A percentile compares a stretch with the other conserved stretches of the same genome.
phyloP scores from a whole-genome alignment of 2,329 filamentous ascomycete species.

The Thermoascus crustaceus region DNA sequence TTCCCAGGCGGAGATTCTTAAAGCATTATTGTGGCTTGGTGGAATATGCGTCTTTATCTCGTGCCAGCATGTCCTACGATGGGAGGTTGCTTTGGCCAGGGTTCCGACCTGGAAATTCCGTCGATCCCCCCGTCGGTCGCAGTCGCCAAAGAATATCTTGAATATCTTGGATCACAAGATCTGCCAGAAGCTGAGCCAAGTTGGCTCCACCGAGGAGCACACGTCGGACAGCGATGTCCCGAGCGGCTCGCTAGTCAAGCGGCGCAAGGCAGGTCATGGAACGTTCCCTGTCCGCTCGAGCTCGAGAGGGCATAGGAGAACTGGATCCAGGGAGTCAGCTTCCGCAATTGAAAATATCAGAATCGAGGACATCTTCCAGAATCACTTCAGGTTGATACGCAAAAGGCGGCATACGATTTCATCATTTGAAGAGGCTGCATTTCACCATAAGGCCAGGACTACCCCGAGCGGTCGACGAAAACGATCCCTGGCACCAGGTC shows the following conservation, averaged over 20 bases:
- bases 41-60: conserved; percentile 66
- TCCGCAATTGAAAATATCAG: conserved; percentile 17
- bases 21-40: conserved; percentile 77
- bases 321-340: conserved; percentile 9
- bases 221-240: conserved; percentile 31
- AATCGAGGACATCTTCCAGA: conserved; percentile 17
- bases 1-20: conserved; percentile 76
- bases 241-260: conserved; percentile 21
- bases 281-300: not conserved
- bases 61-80: conserved; percentile 66
- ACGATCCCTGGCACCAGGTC: conserved; percentile 53
- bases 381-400: conserved; percentile 9
- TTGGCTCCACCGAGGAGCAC: conserved; percentile 26
- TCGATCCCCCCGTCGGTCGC: conserved; percentile 38
- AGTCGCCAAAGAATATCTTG: conserved; percentile 32
- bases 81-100: conserved; percentile 76
- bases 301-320: too few species aligned
- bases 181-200: conserved; percentile 42
- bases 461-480: conserved; percentile 60
- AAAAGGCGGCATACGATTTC: conserved; percentile 47
- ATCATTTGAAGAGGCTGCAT: conserved; percentile 26
- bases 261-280: conserved; percentile 24
- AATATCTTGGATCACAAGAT: conserved; percentile 37
- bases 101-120: conserved; percentile 88
- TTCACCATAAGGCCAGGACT: conserved; percentile 21